Conservation (phyloP, 805 yeast species). For the Yamadazyma laniorum region DNA sequence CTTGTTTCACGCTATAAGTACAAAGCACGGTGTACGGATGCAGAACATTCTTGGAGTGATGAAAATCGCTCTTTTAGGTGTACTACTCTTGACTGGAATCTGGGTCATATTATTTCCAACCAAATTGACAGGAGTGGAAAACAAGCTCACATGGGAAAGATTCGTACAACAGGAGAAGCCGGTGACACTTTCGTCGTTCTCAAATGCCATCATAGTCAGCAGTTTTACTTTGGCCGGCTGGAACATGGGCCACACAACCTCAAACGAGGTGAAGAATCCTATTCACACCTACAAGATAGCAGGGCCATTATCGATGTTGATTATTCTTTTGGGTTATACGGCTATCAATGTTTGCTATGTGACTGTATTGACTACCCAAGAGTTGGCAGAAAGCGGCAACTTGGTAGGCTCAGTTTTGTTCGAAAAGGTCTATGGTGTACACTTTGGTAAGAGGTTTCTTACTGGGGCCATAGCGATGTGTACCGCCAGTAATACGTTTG, state of each 20-base stretch:
- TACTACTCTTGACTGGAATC: slow-evolving; percentile 58
- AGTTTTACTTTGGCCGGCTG: slow-evolving; percentile 63
- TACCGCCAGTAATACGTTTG: slow-evolving; percentile 62
- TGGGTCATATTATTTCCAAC: slow-evolving; percentile 55
- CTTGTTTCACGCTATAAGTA: slow-evolving; percentile 56
- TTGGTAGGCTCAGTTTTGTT: slow-evolving; percentile 59
- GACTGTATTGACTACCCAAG: slow-evolving; percentile 52
- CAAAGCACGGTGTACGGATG: slow-evolving; percentile 55
- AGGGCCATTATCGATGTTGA: slow-evolving; percentile 52
- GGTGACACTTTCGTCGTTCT: slow-evolving; percentile 45
- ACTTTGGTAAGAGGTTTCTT: slow-evolving; percentile 52
- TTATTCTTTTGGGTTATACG: slow-evolving; percentile 48
- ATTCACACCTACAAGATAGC: slow-evolving; percentile 56
- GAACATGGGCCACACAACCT: slow-evolving; percentile 59
- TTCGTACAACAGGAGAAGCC: slow-evolving; percentile 24
- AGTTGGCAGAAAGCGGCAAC: slow-evolving; percentile 54
- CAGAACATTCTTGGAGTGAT: slow-evolving; percentile 64
- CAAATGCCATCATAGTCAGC: slow-evolving; percentile 57
- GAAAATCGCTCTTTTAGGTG: slow-evolving; percentile 52
- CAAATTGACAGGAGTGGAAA: slow-evolving; percentile 42
- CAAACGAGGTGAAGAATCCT: slow-evolving; percentile 62
- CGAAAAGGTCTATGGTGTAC: slow-evolving; percentile 52
- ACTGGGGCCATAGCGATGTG: slow-evolving; percentile 60
- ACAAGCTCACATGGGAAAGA: slow-evolving; percentile 33
- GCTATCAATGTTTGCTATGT: slow-evolving; percentile 57